These are phyloP conservation scores for Penicillium coffeae DNA, from an alignment of 495 filamentous ascomycete species.

Conservation along the genomic window DNA sequence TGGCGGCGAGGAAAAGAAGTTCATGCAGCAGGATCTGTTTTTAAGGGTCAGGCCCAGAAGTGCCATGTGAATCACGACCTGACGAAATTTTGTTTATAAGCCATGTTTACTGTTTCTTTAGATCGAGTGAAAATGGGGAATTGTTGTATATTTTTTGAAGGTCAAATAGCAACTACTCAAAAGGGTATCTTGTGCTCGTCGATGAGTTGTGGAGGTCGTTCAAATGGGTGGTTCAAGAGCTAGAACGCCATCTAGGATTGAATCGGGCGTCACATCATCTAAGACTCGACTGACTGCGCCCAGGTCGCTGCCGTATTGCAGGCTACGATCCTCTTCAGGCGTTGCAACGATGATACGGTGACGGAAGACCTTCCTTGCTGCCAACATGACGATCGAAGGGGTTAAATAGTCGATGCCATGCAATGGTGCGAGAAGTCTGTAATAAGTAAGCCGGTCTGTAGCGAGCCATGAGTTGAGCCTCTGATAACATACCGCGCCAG, in stretches of 20 bases:
- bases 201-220: neutral
- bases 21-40: constrained; percentile 37
- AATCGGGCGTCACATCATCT: constrained; percentile 64
- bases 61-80: neutral
- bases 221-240: constrained; percentile 63
- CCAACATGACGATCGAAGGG: constrained; percentile 77
- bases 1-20: constrained; percentile 9
- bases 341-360: constrained; percentile 71
- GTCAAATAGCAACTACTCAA: no score
- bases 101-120: neutral
- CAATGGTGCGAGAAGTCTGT: constrained; percentile 64
- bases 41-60: constrained; percentile 10
- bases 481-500: constrained; percentile 53
- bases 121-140: no score
- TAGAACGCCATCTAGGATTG: constrained; percentile 81
- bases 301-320: constrained; percentile 88
- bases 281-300: constrained; percentile 62
- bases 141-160: no score
- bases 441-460: neutral
- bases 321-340: constrained; percentile 73
- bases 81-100: neutral
- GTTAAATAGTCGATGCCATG: constrained; percentile 80
- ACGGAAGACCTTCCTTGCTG: constrained; percentile 82
- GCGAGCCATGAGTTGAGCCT: neutral
- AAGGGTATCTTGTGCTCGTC: neutral